A percentile compares a stretch with the other conserved stretches of the same genome.
Conservation (phyloP, 768 basidiomycete genomes). For the Boletellus ananiceps region DNA sequence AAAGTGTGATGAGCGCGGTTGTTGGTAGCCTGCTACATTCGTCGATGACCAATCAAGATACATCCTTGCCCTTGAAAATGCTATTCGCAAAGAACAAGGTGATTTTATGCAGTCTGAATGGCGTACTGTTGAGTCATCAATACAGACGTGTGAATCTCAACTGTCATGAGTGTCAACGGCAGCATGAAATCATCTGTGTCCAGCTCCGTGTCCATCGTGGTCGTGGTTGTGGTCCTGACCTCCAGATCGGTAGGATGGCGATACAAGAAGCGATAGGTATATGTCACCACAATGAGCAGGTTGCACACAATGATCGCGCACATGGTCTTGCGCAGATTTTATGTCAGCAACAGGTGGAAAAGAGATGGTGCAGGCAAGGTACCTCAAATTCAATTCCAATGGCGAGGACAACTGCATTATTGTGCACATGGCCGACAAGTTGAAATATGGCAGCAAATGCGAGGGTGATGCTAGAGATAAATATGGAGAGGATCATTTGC, state of each 20-base stretch:
- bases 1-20: too few relatives aligned
- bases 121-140: background rate
- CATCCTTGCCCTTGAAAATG: too few relatives aligned
- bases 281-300: constrained; percentile 15
- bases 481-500: constrained; percentile 17
- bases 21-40: too few relatives aligned
- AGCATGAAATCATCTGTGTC: constrained; percentile 6
- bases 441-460: constrained; percentile 10
- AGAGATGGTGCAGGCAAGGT: background rate
- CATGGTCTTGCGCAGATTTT: background rate
- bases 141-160: background rate
- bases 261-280: constrained; percentile 6
- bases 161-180: background rate
- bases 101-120: background rate
- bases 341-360: background rate
- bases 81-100: too few relatives aligned
- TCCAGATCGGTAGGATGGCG: too few relatives aligned
- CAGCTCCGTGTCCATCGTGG: background rate
- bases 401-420: background rate
- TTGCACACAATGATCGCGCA: constrained; percentile 15
- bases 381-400: constrained; percentile 9
- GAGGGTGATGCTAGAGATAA: constrained; percentile 14
- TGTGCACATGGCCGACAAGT: background rate
- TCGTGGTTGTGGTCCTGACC: background rate
- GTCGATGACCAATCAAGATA: too few relatives aligned